Evolutionary conservation across 78 protist species (phyloP).

Genomic region (Fonticula alba): DNA sequence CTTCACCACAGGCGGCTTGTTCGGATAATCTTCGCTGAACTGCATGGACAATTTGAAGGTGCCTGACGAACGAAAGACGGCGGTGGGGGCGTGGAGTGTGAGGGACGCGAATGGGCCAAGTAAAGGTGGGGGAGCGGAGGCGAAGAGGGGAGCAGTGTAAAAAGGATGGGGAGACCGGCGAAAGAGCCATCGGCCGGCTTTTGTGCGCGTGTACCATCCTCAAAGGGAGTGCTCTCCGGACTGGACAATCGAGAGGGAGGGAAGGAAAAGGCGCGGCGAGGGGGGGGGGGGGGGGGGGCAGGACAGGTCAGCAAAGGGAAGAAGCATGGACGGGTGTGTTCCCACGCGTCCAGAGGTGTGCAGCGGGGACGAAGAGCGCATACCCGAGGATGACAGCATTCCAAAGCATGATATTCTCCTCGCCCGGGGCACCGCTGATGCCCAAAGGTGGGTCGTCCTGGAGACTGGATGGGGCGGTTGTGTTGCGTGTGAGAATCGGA

Average conservation of each 20-base stretch:
- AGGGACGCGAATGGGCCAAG: no score
- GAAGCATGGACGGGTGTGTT: no score
- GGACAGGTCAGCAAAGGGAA: no score
- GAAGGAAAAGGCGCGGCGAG: no score
- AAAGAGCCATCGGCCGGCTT: neutral
- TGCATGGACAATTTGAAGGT: constrained; percentile 83
- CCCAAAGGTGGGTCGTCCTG: constrained; percentile 79
- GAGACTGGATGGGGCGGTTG: no score
- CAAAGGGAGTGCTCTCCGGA: constrained; percentile 96
- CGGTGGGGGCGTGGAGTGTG: no score
- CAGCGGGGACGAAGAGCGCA: neutral
- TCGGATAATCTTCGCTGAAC: constrained; percentile 96
- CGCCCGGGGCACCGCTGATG: constrained; percentile 74
- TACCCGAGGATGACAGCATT: constrained; percentile 96
- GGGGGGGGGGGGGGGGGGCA: neutral
- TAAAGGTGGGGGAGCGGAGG: neutral
- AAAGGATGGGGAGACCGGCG: no score
- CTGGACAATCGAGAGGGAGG: constrained; percentile 5
- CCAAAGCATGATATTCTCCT: constrained; percentile 86
- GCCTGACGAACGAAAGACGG: constrained; percentile 18
- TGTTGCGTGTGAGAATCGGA: no score
- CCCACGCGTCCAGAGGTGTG: no score
- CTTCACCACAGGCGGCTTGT: constrained; percentile 90
- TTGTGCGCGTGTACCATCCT: constrained; percentile 51
- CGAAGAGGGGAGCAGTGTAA: neutral